These are phyloP conservation scores for Aspergillus texensis DNA, from an alignment of 2,329 filamentous ascomycete genomes.

Conservation along the genomic window DNA sequence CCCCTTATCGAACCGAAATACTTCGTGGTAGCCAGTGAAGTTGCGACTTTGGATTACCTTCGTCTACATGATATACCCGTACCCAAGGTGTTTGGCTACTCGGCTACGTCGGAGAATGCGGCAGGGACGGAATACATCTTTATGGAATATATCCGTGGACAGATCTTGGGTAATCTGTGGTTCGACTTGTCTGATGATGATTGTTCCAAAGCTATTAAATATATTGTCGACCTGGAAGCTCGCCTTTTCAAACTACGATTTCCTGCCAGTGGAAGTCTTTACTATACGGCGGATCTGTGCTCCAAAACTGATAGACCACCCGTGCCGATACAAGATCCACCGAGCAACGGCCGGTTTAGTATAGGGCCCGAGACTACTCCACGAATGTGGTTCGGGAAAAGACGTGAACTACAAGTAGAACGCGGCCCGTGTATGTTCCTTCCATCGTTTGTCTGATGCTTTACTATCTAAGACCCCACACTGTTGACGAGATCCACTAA, in stretches of 20 bases:
- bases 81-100: conserved; percentile 39
- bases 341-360: conserved; percentile 1
- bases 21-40: conserved; percentile 40
- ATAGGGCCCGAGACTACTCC: conserved; percentile 11
- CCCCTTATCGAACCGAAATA: conserved; percentile 29
- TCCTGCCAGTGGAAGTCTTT: conserved; percentile 24
- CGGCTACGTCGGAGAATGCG: conserved; percentile 34
- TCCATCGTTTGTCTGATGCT: no score
- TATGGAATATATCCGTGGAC: conserved; percentile 38
- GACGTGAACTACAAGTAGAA: conserved; percentile 4
- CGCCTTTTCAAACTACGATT: conserved; percentile 18
- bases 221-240: conserved; percentile 25
- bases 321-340: neutral
- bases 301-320: neutral
- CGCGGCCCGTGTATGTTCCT: conserved; percentile 7
- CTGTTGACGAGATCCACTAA: neutral
- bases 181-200: conserved; percentile 22
- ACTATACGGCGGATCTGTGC: conserved; percentile 17
- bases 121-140: conserved; percentile 46
- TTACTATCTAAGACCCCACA: neutral
- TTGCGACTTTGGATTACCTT: conserved; percentile 42
- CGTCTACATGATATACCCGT: conserved; percentile 35
- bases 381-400: conserved; percentile 1
- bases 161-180: conserved; percentile 36
- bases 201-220: conserved; percentile 16